Conservation (phyloP, 192 early-diverging fungal genomes). For the Umbelopsis vinacea region DNA sequence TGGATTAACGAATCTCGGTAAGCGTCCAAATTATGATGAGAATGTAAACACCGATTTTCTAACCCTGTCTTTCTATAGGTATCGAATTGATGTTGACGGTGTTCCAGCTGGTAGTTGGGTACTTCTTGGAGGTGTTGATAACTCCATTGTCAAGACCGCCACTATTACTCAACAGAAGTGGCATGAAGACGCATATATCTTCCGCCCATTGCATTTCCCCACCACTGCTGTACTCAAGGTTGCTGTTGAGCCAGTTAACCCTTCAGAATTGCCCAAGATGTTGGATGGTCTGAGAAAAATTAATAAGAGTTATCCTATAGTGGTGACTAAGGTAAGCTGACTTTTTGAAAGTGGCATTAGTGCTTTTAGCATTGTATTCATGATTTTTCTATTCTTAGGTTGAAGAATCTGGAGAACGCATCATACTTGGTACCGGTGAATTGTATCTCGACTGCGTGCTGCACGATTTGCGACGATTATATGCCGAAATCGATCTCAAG, state of each 20-base stretch:
- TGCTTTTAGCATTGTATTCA: not conserved
- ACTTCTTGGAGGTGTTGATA: slow-evolving; percentile 89
- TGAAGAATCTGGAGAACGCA: slow-evolving; percentile 97
- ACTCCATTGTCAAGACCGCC: slow-evolving; percentile 92
- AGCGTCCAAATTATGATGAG: not conserved
- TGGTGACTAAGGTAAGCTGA: slow-evolving; percentile 69
- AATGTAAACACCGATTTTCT: not conserved
- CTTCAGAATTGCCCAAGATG: slow-evolving; percentile 98
- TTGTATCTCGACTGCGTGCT: slow-evolving; percentile 95
- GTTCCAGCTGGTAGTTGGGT: slow-evolving; percentile 91
- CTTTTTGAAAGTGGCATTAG: not conserved
- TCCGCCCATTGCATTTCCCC: slow-evolving; percentile 83
- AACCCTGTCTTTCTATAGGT: slow-evolving; percentile 43
- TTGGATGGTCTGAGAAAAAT: slow-evolving; percentile 95
- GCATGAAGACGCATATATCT: slow-evolving; percentile 79
- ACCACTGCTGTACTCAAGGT: slow-evolving; percentile 90
- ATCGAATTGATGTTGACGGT: slow-evolving; percentile 80
- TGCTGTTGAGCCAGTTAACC: slow-evolving; percentile 96
- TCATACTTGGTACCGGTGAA: slow-evolving; percentile 94
- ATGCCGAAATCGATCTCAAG: slow-evolving; percentile 97
- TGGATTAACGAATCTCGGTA: slow-evolving; percentile 85
- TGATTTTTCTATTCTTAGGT: slow-evolving; percentile 39
- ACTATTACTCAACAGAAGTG: slow-evolving; percentile 78
- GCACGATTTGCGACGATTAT: slow-evolving; percentile 92
- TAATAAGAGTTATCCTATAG: slow-evolving; percentile 92